These are phyloP conservation scores for Globisporangium echinulatum DNA, from an alignment of 352 stramenopile species.

Conservation along the genomic window DNA sequence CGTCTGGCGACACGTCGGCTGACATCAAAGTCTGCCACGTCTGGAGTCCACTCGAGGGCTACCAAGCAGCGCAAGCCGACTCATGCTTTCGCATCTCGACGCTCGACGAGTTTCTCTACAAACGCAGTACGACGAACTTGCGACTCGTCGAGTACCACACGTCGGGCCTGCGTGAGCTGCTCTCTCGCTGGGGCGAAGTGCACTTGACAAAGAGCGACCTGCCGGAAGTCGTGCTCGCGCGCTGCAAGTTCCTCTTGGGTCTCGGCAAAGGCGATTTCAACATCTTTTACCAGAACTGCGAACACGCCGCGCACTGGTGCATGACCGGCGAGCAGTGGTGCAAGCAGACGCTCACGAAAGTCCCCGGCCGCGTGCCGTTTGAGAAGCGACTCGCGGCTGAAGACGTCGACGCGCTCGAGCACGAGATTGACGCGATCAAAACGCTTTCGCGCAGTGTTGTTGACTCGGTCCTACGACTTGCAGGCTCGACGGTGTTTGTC, in stretches of 20 bases:
- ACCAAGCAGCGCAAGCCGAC: constrained; percentile 70
- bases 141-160: constrained; percentile 85
- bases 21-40: constrained; percentile 81
- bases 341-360: constrained; percentile 79
- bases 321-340: constrained; percentile 88
- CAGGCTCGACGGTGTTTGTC: constrained; percentile 48
- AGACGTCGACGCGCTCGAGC: constrained; percentile 66
- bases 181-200: constrained; percentile 82
- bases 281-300: constrained; percentile 86
- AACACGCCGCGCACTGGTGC: constrained; percentile 84
- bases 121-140: constrained; percentile 49
- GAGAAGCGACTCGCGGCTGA: constrained; percentile 67
- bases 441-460: constrained; percentile 56
- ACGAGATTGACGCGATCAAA: constrained; percentile 76
- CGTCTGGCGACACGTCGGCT: constrained; percentile 47
- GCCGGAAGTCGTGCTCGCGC: constrained; percentile 72
- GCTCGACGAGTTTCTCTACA: constrained; percentile 75
- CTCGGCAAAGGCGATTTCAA: constrained; percentile 80
- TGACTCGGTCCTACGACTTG: constrained; percentile 60
- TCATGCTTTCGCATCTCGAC: constrained; percentile 85
- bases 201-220: constrained; percentile 78
- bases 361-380: constrained; percentile 67
- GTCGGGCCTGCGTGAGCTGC: constrained; percentile 64
- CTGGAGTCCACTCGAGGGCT: constrained; percentile 74
- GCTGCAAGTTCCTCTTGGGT: constrained; percentile 78